Evolutionary conservation across 1,139 yeast species (phyloP), one percentile per base, ranked within the genome.

Genomic region (Entelexis sorbosivorans): DNA sequence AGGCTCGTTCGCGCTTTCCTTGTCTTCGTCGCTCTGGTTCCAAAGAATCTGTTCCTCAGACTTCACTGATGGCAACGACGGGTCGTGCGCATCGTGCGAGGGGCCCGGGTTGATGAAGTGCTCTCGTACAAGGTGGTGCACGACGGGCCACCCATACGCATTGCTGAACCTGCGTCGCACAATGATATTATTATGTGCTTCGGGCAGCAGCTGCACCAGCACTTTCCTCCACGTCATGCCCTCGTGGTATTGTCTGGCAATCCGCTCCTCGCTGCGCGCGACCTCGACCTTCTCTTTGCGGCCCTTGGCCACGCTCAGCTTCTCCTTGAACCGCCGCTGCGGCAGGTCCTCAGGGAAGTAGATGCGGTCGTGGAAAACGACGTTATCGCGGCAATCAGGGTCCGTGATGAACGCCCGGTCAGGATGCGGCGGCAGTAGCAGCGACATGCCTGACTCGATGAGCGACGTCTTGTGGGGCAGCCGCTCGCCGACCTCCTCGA

Each of bases 81-180:
- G 19, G 16, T 22, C 49, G 19, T 38, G 17, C 44, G 17, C 28
- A 7, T 38, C 31, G 44, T 51, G 49, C 8, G 40, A 8, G 16
- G 35, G 26, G 13, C 47, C 44, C 4, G 56, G 52, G 28, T 22
- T 10, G 17, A 50, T 17, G 63, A 85, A 85, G 66, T 84, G 93
- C 52, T 77, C 74, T 17, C 73, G 68, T 0, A 83, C 85, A 57
- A 91, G 61, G 66, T 91, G 96, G 49, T 83, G 85, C 34, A 91
- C 74, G 0, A 88, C 96, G 0, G 86, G 88, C 96, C 97, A 89
- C 1, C 99, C 99, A 67, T 83, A 88, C 0, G 96, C 95, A 69
- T 91, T 91, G 11, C 95, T 81, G 70, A 86, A 91, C 55, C 89
- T 70, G 60, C 99, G 73, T 57, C 99, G 71, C 1, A 91, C 98